A percentile compares a stretch with the other conserved stretches of the same genome.
Conservation (phyloP, 805 yeast genomes). For the Starmerella vaccinii region DNA sequence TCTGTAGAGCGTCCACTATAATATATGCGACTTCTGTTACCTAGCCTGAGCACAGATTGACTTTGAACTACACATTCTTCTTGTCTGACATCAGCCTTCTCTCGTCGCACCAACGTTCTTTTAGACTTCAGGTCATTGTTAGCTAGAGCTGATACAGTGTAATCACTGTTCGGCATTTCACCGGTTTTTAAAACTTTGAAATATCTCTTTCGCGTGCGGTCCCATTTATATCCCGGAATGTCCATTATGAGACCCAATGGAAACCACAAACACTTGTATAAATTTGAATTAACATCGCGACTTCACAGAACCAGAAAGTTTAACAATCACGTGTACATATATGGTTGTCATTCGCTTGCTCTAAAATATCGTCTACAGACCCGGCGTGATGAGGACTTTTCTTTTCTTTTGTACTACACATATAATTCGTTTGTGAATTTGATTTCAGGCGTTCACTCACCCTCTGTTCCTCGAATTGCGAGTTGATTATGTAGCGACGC, state of each 20-base stretch:
- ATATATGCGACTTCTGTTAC: neutral
- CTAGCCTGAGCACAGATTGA: neutral
- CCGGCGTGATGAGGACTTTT: too few species aligned
- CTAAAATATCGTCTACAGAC: too few species aligned
- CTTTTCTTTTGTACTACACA: too few species aligned
- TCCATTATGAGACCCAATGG: slow-evolving; percentile 6
- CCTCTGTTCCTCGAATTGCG: too few species aligned
- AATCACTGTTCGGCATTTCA: slow-evolving; percentile 13
- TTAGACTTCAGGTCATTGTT: neutral
- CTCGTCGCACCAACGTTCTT: neutral
- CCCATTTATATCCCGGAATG: slow-evolving; percentile 23
- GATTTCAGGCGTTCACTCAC: too few species aligned
- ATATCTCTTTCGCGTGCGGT: slow-evolving; percentile 16
- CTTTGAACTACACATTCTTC: neutral
- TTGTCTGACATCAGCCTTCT: neutral
- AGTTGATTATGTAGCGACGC: too few species aligned
- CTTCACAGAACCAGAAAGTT: too few species aligned
- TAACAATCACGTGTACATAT: too few species aligned
- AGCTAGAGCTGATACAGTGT: slow-evolving; percentile 18
- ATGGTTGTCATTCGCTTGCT: too few species aligned
- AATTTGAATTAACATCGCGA: too few species aligned
- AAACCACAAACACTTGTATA: too few species aligned
- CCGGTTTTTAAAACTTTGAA: slow-evolving; percentile 19
- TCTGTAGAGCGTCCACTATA: neutral
- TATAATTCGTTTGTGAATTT: too few species aligned